These are phyloP conservation scores for Arctium minus DNA, from an alignment of 129 eudicot genomes.

Conservation along the genomic window DNA sequence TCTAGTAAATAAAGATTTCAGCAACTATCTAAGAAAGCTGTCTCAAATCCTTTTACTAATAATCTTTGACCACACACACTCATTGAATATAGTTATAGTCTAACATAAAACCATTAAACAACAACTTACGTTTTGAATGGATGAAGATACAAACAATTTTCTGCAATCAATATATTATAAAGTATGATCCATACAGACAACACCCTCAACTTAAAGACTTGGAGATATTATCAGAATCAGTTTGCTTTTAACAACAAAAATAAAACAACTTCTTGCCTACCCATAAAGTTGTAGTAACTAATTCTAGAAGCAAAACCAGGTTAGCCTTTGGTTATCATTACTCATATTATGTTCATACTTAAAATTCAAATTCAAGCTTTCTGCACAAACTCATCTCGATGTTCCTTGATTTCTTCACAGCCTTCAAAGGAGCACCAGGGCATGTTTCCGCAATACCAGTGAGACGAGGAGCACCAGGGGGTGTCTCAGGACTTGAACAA, in stretches of 20 bases:
- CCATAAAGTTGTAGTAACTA: constrained; percentile 13
- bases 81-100: neutral
- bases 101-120: neutral
- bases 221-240: constrained; percentile 15
- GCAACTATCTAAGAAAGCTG: no score
- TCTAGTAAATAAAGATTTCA: no score
- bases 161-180: neutral
- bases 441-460: constrained; percentile 61
- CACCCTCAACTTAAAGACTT: neutral
- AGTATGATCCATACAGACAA: constrained; percentile 4
- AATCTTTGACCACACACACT: neutral
- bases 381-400: constrained; percentile 50
- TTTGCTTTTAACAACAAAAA: constrained; percentile 3
- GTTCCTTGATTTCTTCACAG: constrained; percentile 26
- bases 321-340: constrained; percentile 35
- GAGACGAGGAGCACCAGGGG: constrained; percentile 39
- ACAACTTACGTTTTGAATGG: neutral
- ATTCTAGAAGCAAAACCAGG: constrained; percentile 30
- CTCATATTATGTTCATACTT: constrained; percentile 17
- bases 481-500: constrained; percentile 31
- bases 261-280: constrained; percentile 7
- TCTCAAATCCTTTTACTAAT: no score
- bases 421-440: constrained; percentile 62
- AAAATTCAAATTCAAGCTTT: constrained; percentile 56
- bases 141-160: neutral